Base-by-base conservation (phyloP, 768 basidiomycete species). In the Russula brevipes region DNA sequence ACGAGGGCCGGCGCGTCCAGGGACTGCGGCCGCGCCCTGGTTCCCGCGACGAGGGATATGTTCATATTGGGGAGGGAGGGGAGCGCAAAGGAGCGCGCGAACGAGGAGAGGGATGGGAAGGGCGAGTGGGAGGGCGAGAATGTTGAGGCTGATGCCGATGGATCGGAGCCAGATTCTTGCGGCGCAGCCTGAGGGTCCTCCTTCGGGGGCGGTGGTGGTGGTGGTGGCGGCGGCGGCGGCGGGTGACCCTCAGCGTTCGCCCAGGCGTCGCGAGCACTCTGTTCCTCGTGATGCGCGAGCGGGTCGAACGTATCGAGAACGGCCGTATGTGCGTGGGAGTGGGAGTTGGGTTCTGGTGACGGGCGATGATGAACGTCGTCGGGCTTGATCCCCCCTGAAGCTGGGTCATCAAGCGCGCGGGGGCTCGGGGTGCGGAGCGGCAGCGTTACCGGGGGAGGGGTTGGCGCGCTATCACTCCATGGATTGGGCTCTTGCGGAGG, bases 291-390 rank as follows among this genome's bases (percentile, higher is more conserved):
- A 65, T 77, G 81, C 0, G 75, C 82, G 30, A 89, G 74, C 16
- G 88, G 88, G 73, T 91, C 88, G 70, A 91, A 89, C 69, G 88
- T 82, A 41, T 74, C 77, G 56, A 89, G 73, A 4, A 86, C 74
- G 16, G 73, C 73, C 12, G 51, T 17, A 3, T 35, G 50, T 47
- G 30, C 39, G 5, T 36, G 63, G 30, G 52, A 51, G 5, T 36
- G 63, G 30, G 52, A 51, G 17, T 56, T n/a, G 50, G 39, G 36
- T 54, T 31, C 42, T 17, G 16, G 30, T 30, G 61, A 24, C 24
- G 24, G 24, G 24, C 1, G 24, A 1, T 24, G 24, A 30, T 4
- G 49, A 24, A 14, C 33, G 6, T 57, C 49, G 2, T 49, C 51
- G n/a, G 38, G 19, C 30, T 65, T 49, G 51, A 47, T 52, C 35